A percentile compares a stretch with the other conserved stretches of the same genome.
phyloP scores from a whole-genome alignment of 2,329 filamentous ascomycete species.

The Pyrenophora graminea region DNA sequence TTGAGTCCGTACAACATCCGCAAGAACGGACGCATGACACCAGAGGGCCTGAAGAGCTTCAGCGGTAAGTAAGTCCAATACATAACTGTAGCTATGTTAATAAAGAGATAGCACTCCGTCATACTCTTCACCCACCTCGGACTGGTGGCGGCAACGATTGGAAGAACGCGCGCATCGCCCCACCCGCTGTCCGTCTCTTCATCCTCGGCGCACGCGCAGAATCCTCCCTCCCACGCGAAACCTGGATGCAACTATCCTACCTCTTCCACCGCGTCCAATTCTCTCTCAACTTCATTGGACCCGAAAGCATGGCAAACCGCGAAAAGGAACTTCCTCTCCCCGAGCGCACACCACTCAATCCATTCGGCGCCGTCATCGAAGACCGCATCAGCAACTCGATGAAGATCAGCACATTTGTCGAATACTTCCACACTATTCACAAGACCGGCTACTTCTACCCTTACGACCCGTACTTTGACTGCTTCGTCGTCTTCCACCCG shows the following conservation, averaged over 20 bases:
- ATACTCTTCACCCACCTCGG: slow-evolving; percentile 87
- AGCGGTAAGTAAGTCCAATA: slow-evolving; percentile 66
- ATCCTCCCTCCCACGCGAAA: slow-evolving; percentile 89
- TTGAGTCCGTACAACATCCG: slow-evolving; percentile 88
- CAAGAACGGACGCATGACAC: slow-evolving; percentile 73
- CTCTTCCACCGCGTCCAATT: slow-evolving; percentile 92
- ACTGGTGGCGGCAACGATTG: slow-evolving; percentile 74
- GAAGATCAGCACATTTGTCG: slow-evolving; percentile 97
- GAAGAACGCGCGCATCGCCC: slow-evolving; percentile 78
- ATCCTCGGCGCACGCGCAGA: slow-evolving; percentile 95
- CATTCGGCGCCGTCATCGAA: slow-evolving; percentile 92
- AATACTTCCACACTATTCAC: slow-evolving; percentile 97
- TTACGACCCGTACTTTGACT: slow-evolving; percentile 98
- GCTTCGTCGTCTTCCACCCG: slow-evolving; percentile 95
- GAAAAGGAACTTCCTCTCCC: slow-evolving; percentile 92
- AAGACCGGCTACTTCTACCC: slow-evolving; percentile 87
- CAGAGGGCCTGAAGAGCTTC: slow-evolving; percentile 90
- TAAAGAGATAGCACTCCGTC: slow-evolving; percentile 71
- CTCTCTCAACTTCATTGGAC: slow-evolving; percentile 92
- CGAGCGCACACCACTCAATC: slow-evolving; percentile 79
- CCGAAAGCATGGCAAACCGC: slow-evolving; percentile 93
- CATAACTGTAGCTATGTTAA: slow-evolving; percentile 11
- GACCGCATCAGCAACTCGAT: slow-evolving; percentile 84
- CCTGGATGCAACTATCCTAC: slow-evolving; percentile 92
- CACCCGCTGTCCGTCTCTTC: slow-evolving; percentile 89